phyloP scores from a whole-genome alignment of 2,329 filamentous ascomycete genomes.

The Ophiocordyceps camponoti-rufipedis region DNA sequence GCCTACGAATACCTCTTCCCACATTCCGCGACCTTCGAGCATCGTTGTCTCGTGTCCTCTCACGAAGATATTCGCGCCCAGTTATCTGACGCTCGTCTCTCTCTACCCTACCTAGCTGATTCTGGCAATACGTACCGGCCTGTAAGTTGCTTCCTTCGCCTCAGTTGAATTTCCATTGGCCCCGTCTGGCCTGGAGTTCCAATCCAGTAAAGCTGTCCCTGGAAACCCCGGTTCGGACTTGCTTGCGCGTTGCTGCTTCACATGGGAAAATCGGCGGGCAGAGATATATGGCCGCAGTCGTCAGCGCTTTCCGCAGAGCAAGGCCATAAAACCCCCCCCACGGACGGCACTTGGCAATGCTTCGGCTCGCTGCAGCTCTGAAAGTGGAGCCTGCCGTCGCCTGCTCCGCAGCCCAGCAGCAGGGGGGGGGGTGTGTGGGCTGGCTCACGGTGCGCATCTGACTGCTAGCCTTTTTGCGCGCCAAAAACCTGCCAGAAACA shows the following conservation, averaged over 20 bases:
- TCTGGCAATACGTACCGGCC: constrained; percentile 43
- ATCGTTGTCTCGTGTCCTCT: constrained; percentile 7
- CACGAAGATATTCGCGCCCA: constrained; percentile 8
- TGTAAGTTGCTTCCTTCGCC: constrained; percentile 21
- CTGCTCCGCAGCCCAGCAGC: neutral
- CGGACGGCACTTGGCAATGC: neutral
- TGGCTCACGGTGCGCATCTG: neutral
- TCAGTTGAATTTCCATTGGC: neutral
- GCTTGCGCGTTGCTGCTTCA: too few relatives aligned
- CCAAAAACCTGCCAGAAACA: neutral
- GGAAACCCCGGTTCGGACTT: neutral
- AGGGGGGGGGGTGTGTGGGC: neutral
- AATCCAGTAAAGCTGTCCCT: neutral
- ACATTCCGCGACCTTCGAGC: constrained; percentile 2
- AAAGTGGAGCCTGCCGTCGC: constrained; percentile 1
- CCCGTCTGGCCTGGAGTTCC: neutral
- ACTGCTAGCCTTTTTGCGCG: neutral
- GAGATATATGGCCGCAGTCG: neutral
- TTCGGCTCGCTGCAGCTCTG: constrained; percentile 1
- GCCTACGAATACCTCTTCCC: neutral
- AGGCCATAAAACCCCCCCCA: neutral
- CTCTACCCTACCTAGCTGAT: constrained; percentile 24
- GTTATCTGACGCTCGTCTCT: constrained; percentile 22
- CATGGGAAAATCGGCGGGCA: neutral
- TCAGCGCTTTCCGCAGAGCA: neutral